Percentiles rank a stretch among this genome's conserved stretches.
Conservation (phyloP, 1,139 yeast species). For the Lizanozyma gosingica region DNA sequence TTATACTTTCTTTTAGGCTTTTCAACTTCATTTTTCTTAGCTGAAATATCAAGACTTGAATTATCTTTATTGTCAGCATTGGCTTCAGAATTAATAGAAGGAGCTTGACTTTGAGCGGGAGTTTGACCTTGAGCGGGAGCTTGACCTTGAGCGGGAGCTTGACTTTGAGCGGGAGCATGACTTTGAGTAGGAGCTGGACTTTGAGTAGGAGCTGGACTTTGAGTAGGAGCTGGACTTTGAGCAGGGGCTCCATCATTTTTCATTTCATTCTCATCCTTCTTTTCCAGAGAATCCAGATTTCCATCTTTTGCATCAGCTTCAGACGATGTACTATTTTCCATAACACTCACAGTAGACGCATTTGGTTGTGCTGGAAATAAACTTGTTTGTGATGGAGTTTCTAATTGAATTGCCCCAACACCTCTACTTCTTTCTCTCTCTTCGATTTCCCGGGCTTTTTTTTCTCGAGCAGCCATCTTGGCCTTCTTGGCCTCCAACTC, state of each 20-base stretch:
- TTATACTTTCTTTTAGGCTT: not conserved
- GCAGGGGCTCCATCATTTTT: not conserved
- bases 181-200: not conserved
- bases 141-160: not conserved
- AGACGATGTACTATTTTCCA: too few species aligned
- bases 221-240: not conserved
- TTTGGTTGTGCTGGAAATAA: not conserved
- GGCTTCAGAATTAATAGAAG: not conserved
- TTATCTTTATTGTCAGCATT: not conserved
- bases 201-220: not conserved
- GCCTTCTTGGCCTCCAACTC: slow-evolving; percentile 3
- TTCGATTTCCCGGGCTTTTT: not conserved
- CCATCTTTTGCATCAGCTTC: too few species aligned
- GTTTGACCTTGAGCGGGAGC: not conserved
- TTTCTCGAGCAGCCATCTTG: not conserved
- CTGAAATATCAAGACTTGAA: not conserved
- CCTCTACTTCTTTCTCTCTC: not conserved
- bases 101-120: not conserved
- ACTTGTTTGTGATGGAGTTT: too few species aligned
- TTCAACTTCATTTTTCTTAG: not conserved
- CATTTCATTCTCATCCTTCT: too few species aligned
- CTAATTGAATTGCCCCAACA: not conserved
- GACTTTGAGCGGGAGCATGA: not conserved
- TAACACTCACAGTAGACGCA: not conserved
- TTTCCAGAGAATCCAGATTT: too few species aligned